Evolutionary conservation across 495 filamentous ascomycete species (phyloP).

Genomic region (Chlorociboria aeruginascens): DNA sequence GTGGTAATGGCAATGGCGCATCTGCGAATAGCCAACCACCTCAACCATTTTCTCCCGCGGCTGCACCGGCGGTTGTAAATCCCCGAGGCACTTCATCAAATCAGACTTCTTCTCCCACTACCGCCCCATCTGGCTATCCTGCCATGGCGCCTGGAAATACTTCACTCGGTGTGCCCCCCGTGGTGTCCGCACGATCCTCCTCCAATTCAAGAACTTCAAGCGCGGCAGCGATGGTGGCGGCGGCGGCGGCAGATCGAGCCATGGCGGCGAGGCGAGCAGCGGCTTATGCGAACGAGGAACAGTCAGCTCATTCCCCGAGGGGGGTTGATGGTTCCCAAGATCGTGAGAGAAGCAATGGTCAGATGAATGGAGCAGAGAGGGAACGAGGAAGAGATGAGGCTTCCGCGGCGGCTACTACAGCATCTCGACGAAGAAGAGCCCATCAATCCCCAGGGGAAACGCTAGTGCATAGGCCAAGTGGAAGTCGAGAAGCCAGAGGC

Average conservation of each 20-base stretch:
- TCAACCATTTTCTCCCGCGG: conserved; percentile 36
- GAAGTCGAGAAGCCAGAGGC: conserved; percentile 36
- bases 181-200: conserved; percentile 52
- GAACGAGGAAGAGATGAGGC: conserved; percentile 22
- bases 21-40: conserved; percentile 22
- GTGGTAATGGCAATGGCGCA: conserved; percentile 30
- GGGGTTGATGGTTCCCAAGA: conserved; percentile 26
- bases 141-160: conserved; percentile 22
- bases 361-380: conserved; percentile 13
- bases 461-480: conserved; percentile 31
- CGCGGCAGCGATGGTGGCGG: conserved; percentile 2
- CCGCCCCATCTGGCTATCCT: conserved; percentile 24
- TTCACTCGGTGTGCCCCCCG: conserved; percentile 25
- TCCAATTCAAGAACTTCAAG: conserved; percentile 33
- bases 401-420: conserved; percentile 26
- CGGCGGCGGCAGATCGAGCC: conserved; percentile 9
- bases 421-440: conserved; percentile 37
- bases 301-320: conserved; percentile 29
- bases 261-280: conserved; percentile 10
- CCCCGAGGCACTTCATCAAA: conserved; percentile 22
- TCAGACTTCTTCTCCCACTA: conserved; percentile 27
- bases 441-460: conserved; percentile 29
- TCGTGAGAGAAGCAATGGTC: conserved; percentile 23
- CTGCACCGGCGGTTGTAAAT: conserved; percentile 33
- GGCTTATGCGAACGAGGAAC: conserved; percentile 15